Evolutionary conservation across 2,329 filamentous ascomycete genomes (phyloP), one percentile per base, ranked within the genome.

Genomic region (Alternaria hordeiaustralica): DNA sequence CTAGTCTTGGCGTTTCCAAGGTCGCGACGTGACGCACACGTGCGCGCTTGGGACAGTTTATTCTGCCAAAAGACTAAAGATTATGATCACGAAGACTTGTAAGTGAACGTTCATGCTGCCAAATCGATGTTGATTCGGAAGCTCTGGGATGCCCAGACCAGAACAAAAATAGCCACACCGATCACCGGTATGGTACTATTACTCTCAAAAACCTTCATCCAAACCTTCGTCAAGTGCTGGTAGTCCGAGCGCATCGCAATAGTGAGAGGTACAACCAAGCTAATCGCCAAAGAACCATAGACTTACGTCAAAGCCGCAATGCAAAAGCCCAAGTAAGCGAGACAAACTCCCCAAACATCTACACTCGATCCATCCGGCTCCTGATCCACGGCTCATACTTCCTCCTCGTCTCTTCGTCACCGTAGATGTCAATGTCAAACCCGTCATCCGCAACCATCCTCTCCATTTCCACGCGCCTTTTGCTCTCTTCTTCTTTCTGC

Each of bases 361-460:
- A 43, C n/a, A 5, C 18, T 46, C 53, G 23, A 26, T 55, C 20
- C 49, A 46, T 45, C 2, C 26, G 55, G 12, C 57, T 59, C 43
- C 43, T 53, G 25, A 60, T 55, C 49, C 51, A 56, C 8, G 51
- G 50, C 21, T 49, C 58, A 50, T 57, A 61, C 45, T 55, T 60
- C 36, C 41, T 30, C 44, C 53, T 15, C 23, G 58, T 61, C 44
- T 57, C 58, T 11, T 61, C 51, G 23, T 61, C 58, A 3, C 51
- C 58, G 36, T 44, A 61, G 25, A 61, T 57, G 8, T 61, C 58
- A 33, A 57, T 57, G 43, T 61, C 51, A 61, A 61, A 43, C 3
- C 21, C 58, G 12, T 50, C 58, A 8, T 61, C 45, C 20, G 54
- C 51, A 12, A 49, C 6, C 43, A n/a, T 44, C n/a, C n/a, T 33